Evolutionary conservation across 2,329 filamentous ascomycete species (phyloP), one percentile per base, ranked within the genome.

Genomic region (Pezicula carpinea): DNA sequence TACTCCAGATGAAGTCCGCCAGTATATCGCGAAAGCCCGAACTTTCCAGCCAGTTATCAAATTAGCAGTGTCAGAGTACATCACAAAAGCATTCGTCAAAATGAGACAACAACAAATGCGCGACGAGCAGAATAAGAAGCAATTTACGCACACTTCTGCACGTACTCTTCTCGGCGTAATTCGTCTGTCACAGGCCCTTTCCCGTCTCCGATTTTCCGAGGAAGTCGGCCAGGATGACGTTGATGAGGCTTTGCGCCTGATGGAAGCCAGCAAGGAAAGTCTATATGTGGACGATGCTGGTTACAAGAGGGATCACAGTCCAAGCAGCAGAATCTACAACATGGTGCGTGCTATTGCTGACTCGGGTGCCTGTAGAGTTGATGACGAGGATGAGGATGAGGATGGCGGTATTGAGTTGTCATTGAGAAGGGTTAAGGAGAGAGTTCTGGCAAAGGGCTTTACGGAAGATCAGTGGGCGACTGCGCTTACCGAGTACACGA

Each of bases 391-490:
- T 39, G 82, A 81, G 47, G 89, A 88, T 29, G 72, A 74, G 44
- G 76, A 77, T 22, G 76, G 63, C 64, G 57, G 79, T 57, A 73
- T 87, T 17, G 91, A 96, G 68, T 71, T 99, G 59, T 93, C 85
- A 67, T 79, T 99, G 73, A 80, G 87, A 56, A 87, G 89, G 68
- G 89, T 99, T 50, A 82, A 91, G 65, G 91, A 96, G 68, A 75
- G 93, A 55, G 90, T 99, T 23, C 77, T 97, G 59, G 93, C 91
- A 44, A 96, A 96, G 77, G 93, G 93, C 3, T 99, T 96, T 68
- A 99, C 92, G 0, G 85, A 90, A 55, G 89, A 97, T 67, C 91
- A 99, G 68, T 90, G 96, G 71, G 77, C 87, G 61, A 79, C 80
- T 57, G 85, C 91, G 17, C 76, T 99, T 64, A 85, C 96, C 53